These are phyloP conservation scores for Rhododendron mucronatum DNA, from an alignment of 148 eudicot genomes.

Conservation along the genomic window DNA sequence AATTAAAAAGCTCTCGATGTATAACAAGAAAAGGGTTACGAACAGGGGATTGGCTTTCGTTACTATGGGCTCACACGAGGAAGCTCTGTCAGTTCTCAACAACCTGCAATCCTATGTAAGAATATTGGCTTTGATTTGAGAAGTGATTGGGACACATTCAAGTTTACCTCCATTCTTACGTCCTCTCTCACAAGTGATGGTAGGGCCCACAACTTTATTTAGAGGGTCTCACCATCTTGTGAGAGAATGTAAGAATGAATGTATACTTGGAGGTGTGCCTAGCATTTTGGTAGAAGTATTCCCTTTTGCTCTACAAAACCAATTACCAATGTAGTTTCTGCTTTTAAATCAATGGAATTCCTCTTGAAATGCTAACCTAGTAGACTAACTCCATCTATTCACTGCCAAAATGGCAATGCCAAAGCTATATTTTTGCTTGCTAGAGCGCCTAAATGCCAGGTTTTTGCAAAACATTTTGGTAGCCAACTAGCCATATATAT, in stretches of 20 bases:
- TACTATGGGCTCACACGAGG: slow-evolving; percentile 79
- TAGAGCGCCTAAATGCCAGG: background rate
- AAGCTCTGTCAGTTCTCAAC: slow-evolving; percentile 63
- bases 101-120: slow-evolving; percentile 75
- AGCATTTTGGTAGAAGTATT: background rate
- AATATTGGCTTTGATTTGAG: background rate
- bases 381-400: background rate
- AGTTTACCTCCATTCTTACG: no score
- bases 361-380: background rate
- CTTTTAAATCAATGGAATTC: background rate
- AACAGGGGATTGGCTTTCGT: slow-evolving; percentile 92
- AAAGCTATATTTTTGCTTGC: background rate
- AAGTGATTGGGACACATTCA: no score
- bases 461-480: background rate
- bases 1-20: slow-evolving; percentile 58
- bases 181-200: no score
- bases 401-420: background rate
- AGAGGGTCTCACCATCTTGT: no score
- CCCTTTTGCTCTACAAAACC: background rate
- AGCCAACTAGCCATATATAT: no score
- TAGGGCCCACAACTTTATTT: no score
- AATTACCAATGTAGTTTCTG: background rate
- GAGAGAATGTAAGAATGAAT: no score
- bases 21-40: slow-evolving; percentile 43
- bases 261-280: no score